Percentiles rank a stretch among this genome's conserved stretches.
Evolutionary conservation across 441 rosid species (phyloP).

Genomic region (Erodium chrysanthum): DNA sequence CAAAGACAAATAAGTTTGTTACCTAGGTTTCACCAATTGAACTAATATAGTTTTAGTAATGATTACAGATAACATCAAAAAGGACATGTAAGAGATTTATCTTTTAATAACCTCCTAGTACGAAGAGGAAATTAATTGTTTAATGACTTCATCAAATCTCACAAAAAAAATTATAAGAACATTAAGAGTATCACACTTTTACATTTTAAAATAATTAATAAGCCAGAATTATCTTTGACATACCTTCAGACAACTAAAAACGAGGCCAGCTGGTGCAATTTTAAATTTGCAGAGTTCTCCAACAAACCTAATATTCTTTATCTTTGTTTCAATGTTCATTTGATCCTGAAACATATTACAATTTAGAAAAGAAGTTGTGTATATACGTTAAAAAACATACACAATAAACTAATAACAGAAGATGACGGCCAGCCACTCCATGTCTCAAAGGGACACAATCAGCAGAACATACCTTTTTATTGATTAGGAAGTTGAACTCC

Average conservation of each 20-base stretch:
- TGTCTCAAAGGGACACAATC: conserved; percentile 8
- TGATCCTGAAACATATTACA: conserved; percentile 69
- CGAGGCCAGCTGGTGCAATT: conserved; percentile 72
- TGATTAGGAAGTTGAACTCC: conserved; percentile 88
- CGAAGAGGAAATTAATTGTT: neutral
- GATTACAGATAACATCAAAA: neutral
- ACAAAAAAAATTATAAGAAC: neutral
- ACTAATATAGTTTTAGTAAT: neutral
- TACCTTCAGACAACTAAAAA: conserved; percentile 97
- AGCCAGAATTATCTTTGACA: neutral
- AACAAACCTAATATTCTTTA: conserved; percentile 90
- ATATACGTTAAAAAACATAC: neutral
- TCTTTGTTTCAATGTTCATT: conserved; percentile 97
- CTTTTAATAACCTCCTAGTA: neutral
- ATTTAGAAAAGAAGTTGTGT: conserved; percentile 7
- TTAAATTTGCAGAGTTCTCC: conserved; percentile 98
- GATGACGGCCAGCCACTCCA: conserved; percentile 15
- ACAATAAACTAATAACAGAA: conserved; percentile 3
- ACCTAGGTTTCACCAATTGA: neutral
- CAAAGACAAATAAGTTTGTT: neutral
- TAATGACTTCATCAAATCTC: conserved; percentile 2
- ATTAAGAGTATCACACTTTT: neutral
- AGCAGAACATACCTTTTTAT: conserved; percentile 64
- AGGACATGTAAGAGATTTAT: neutral
- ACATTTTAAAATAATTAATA: neutral